These are phyloP conservation scores for Hanseniaspora guilliermondii DNA, from an alignment of 805 yeast genomes.

Conservation along the genomic window DNA sequence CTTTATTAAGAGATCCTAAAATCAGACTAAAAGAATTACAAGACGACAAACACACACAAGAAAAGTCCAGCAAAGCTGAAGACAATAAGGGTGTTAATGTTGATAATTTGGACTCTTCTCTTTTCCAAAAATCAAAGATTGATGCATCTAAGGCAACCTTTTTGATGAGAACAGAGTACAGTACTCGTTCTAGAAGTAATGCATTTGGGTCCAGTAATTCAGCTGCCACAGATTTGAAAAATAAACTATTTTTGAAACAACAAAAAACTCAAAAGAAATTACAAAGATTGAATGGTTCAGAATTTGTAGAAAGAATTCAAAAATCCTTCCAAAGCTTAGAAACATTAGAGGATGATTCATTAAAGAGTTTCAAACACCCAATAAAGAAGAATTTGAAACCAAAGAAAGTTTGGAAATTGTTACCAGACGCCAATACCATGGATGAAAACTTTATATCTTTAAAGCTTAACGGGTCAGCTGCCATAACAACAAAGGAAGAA, in stretches of 20 bases:
- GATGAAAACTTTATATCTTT: conserved; percentile 61
- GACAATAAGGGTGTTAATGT: neutral
- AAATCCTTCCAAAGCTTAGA: conserved; percentile 57
- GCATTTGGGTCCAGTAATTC: conserved; percentile 18
- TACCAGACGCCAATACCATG: conserved; percentile 86
- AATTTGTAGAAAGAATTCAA: conserved; percentile 42
- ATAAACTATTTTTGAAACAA: conserved; percentile 16
- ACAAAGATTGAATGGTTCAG: conserved; percentile 22
- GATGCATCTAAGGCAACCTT: conserved; percentile 47
- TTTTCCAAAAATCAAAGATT: conserved; percentile 21
- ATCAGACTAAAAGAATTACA: conserved; percentile 10
- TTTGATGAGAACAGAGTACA: conserved; percentile 86
- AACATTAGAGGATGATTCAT: conserved; percentile 22
- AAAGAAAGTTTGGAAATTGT: conserved; percentile 60
- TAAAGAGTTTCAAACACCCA: conserved; percentile 57
- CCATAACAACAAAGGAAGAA: conserved; percentile 28
- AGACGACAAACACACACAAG: conserved; percentile 6
- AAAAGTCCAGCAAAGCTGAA: conserved; percentile 1
- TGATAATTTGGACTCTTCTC: conserved; percentile 13
- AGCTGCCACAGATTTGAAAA: conserved; percentile 12
- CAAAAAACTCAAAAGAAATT: conserved; percentile 16
- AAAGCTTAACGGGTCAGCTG: conserved; percentile 46
- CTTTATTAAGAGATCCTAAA: conserved; percentile 63
- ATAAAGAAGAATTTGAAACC: conserved; percentile 60
- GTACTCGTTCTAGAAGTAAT: conserved; percentile 34